Percentiles rank a stretch among this genome's conserved stretches.
phyloP scores from a whole-genome alignment of 148 eudicot species.

The Chenopodium quinoa region DNA sequence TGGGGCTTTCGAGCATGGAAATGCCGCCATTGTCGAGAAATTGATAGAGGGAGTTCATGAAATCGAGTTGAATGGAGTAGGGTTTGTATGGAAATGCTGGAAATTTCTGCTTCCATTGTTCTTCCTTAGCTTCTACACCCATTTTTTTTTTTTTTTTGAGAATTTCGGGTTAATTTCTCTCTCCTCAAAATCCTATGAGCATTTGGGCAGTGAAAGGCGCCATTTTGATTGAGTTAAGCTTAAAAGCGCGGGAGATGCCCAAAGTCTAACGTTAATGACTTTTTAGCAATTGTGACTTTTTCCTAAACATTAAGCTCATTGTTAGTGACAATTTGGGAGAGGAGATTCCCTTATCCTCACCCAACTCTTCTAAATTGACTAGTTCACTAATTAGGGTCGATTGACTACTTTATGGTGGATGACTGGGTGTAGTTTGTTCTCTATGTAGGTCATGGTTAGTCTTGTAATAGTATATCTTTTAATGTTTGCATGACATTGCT shows the following conservation, averaged over 20 bases:
- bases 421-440: no score
- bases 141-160: background rate
- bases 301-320: no score
- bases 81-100: constrained; percentile 88
- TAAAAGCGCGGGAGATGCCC: background rate
- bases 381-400: no score
- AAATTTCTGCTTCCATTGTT: constrained; percentile 56
- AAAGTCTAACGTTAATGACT: no score
- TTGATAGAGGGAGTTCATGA: constrained; percentile 72
- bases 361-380: no score
- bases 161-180: background rate
- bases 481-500: no score
- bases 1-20: constrained; percentile 96
- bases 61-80: constrained; percentile 83
- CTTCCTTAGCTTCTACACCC: constrained; percentile 22
- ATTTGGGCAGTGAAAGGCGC: background rate
- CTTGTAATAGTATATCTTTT: no score
- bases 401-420: no score
- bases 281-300: no score
- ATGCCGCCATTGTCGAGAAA: constrained; percentile 87
- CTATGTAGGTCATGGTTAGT: no score
- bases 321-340: no score
- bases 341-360: no score
- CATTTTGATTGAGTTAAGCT: background rate
- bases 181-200: background rate